Evolutionary conservation across 495 filamentous ascomycete genomes (phyloP).

Genomic region (Podospora tetraspora): DNA sequence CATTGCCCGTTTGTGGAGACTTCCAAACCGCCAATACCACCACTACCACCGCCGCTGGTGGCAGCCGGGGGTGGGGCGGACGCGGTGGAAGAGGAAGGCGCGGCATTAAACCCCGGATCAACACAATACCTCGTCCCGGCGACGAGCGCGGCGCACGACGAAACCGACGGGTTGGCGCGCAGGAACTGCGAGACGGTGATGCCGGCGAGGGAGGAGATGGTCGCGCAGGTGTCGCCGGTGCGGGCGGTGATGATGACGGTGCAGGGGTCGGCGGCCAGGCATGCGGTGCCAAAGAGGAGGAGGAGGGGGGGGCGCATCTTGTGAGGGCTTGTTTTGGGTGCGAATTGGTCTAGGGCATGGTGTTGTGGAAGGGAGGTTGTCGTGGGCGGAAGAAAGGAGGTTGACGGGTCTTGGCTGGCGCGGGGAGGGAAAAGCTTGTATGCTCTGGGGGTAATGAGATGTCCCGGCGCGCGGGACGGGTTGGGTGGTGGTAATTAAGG

Average conservation of each 20-base stretch:
- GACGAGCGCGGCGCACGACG: slow-evolving; percentile 4
- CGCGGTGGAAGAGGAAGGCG: neutral
- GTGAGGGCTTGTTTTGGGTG: neutral
- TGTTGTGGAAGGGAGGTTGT: neutral
- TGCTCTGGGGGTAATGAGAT: neutral
- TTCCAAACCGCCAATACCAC: slow-evolving; percentile 20
- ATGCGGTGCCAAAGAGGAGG: neutral
- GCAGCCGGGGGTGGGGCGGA: slow-evolving; percentile 14
- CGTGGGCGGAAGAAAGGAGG: neutral
- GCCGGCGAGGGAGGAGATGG: slow-evolving; percentile 8
- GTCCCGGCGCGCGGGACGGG: neutral
- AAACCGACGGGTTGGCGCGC: slow-evolving; percentile 12
- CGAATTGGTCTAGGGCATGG: neutral
- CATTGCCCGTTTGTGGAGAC: slow-evolving; percentile 51
- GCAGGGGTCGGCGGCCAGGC: slow-evolving; percentile 3
- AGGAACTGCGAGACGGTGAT: slow-evolving; percentile 20
- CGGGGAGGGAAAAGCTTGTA: neutral
- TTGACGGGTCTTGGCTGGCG: slow-evolving; percentile 2
- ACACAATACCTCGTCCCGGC: slow-evolving; percentile 15
- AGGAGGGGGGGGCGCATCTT: neutral
- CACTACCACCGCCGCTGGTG: slow-evolving; percentile 3
- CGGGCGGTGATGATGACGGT: slow-evolving; percentile 8
- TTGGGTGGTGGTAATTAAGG: neutral
- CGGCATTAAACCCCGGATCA: slow-evolving; percentile 6
- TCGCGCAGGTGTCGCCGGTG: slow-evolving; percentile 18